phyloP scores from a whole-genome alignment of 768 basidiomycete species.

The Amyloporia xantha region DNA sequence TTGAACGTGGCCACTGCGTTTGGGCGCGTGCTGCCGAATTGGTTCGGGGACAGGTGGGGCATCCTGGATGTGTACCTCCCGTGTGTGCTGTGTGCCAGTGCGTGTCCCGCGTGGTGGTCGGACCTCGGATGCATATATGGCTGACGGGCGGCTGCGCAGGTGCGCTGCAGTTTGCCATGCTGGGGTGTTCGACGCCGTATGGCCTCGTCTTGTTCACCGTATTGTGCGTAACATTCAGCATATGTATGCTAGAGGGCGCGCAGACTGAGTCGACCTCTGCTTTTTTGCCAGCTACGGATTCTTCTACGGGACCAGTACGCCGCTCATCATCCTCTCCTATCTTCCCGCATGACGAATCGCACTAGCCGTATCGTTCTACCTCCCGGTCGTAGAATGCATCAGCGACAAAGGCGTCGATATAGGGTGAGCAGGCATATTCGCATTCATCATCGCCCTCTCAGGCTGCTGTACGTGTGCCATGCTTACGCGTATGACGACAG shows the following conservation, averaged over 20 bases:
- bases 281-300: neutral
- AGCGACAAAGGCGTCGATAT: no score
- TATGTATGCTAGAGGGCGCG: no score
- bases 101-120: no score
- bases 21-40: conserved; percentile 1
- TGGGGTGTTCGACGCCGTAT: conserved; percentile 1
- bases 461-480: neutral
- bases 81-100: neutral
- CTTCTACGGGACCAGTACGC: neutral
- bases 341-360: neutral
- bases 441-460: no score
- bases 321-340: neutral
- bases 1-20: neutral
- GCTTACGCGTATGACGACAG: no score
- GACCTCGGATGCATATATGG: no score
- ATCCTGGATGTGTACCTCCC: neutral
- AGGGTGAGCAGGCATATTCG: neutral
- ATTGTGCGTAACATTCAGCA: neutral
- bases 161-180: neutral
- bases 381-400: neutral
- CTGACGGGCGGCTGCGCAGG: no score
- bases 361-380: conserved; percentile 1
- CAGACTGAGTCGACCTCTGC: no score
- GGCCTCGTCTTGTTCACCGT: neutral
- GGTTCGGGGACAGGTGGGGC: conserved; percentile 2